Evolutionary conservation across 2,329 filamentous ascomycete genomes (phyloP).

Genomic region (Bertia moriformis): DNA sequence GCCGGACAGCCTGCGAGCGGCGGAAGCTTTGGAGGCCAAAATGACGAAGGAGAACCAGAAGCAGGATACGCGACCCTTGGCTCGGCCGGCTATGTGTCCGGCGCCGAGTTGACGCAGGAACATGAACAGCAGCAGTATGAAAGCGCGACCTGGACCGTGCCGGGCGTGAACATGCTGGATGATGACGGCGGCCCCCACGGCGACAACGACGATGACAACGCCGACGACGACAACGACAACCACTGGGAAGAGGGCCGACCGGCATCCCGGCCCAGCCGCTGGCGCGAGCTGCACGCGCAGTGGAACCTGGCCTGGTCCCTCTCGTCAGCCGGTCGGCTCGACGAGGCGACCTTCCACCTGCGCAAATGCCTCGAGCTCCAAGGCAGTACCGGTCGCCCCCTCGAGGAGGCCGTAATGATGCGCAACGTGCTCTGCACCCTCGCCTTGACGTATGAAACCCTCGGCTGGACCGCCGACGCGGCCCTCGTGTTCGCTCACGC

Average conservation of each 20-base stretch:
- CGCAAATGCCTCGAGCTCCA: not conserved
- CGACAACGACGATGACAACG: not conserved
- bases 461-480: not conserved
- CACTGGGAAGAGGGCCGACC: not conserved
- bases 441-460: not conserved
- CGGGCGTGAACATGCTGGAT: not conserved
- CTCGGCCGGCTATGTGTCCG: too few species aligned
- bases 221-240: not conserved
- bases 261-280: not conserved
- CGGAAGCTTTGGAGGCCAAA: not conserved
- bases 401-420: not conserved
- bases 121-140: too few species aligned
- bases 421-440: not conserved
- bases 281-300: not conserved
- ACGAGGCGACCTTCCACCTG: not conserved
- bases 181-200: not conserved
- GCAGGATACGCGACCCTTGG: too few species aligned
- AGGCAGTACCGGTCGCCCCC: not conserved
- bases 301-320: not conserved
- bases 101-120: too few species aligned
- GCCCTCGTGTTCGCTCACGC: not conserved
- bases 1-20: not conserved
- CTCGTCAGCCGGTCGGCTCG: not conserved
- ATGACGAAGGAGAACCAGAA: too few species aligned
- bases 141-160: too few species aligned